Conservation (phyloP, 352 stramenopile genomes). For the Thraustochytrium striatum region DNA sequence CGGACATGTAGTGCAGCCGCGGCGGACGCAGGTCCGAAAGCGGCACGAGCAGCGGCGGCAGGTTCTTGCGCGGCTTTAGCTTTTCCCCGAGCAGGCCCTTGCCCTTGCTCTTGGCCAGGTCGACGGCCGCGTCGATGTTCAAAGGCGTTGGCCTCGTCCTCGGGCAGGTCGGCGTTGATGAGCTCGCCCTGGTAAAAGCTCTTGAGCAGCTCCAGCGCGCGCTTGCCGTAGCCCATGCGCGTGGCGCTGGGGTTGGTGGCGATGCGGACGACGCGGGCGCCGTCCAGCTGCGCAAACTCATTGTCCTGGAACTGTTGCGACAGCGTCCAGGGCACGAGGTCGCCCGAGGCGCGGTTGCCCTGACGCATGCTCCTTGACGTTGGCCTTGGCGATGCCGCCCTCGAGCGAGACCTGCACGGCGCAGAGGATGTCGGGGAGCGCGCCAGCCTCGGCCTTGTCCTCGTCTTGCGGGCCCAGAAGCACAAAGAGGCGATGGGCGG, state of each 20-base stretch:
- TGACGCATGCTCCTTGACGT: constrained; percentile 88
- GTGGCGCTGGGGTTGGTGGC: constrained; percentile 93
- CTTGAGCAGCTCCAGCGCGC: constrained; percentile 88
- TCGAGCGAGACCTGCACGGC: constrained; percentile 96
- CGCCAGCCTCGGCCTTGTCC: constrained; percentile 54
- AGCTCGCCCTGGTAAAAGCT: constrained; percentile 98
- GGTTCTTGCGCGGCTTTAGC: constrained; percentile 88
- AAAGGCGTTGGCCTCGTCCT: constrained; percentile 55
- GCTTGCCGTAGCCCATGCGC: constrained; percentile 95
- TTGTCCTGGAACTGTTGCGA: constrained; percentile 98
- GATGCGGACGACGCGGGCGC: constrained; percentile 94
- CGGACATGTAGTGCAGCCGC: constrained; percentile 95
- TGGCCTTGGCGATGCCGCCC: constrained; percentile 91
- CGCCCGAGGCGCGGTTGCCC: constrained; percentile 91
- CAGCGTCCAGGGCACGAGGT: constrained; percentile 99
- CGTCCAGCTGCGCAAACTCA: constrained; percentile 92
- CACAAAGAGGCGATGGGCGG: constrained; percentile 95
- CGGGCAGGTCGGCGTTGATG: constrained; percentile 57
- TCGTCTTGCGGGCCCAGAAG: constrained; percentile 89
- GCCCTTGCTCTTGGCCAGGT: constrained; percentile 55
- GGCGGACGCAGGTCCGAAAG: constrained; percentile 87
- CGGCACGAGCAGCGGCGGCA: constrained; percentile 92
- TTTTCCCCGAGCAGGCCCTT: constrained; percentile 71
- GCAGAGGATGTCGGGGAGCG: constrained; percentile 94
- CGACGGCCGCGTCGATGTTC: constrained; percentile 51